Conservation (phyloP, 345 rosid species). For the Passiflora organensis region DNA sequence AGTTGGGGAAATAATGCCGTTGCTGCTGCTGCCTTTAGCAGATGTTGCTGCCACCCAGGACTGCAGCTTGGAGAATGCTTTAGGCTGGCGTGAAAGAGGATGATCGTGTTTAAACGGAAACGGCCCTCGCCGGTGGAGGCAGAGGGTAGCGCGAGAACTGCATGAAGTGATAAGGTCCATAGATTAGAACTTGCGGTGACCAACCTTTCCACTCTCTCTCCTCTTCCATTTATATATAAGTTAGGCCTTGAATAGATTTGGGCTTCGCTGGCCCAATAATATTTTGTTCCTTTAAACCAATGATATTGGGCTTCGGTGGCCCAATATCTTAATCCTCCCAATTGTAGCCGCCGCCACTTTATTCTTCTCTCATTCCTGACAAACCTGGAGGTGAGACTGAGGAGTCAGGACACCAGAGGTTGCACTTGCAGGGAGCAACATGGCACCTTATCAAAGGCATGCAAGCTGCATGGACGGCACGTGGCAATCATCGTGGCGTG, state of each 20-base stretch:
- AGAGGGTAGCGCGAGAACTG: constrained; percentile 23
- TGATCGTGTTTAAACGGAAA: constrained; percentile 6
- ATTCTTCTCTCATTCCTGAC: too few relatives aligned
- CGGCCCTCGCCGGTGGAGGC: constrained; percentile 20
- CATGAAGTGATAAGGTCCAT: constrained; percentile 50
- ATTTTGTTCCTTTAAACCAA: too few relatives aligned
- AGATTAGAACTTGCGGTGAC: not conserved
- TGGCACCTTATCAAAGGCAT: constrained; percentile 10
- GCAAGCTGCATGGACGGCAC: constrained; percentile 10
- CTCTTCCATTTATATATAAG: not conserved
- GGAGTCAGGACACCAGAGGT: not conserved
- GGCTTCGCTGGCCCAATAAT: too few relatives aligned
- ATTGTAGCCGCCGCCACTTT: too few relatives aligned
- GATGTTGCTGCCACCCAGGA: constrained; percentile 31
- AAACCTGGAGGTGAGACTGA: too few relatives aligned
- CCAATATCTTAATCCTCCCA: too few relatives aligned
- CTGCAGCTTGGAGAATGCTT: constrained; percentile 42
- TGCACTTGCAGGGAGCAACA: constrained; percentile 1
- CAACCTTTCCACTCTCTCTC: not conserved
- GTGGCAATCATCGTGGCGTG: constrained; percentile 6
- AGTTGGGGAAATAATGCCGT: constrained; percentile 25
- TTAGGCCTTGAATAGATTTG: too few relatives aligned
- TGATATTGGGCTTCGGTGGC: too few relatives aligned
- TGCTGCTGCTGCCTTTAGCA: constrained; percentile 10
- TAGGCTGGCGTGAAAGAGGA: constrained; percentile 25